Conservation (phyloP, 1,284 basidiomycete genomes). For the Gomphus sp. region DNA sequence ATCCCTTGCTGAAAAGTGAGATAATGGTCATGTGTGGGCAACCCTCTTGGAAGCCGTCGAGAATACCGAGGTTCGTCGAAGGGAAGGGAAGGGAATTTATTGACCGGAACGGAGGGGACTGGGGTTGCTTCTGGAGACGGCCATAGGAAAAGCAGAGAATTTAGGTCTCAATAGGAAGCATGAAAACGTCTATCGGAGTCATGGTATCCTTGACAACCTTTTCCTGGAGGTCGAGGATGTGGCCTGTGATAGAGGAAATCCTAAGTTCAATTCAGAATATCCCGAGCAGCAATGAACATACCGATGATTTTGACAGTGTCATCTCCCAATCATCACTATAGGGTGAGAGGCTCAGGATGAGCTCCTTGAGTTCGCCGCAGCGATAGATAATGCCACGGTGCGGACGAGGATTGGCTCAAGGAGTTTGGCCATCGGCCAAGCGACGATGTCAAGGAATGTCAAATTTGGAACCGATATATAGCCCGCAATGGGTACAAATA, state of each 20-base stretch:
- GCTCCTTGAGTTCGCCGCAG: slow-evolving; percentile 57
- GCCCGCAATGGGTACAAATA: slow-evolving; percentile 85
- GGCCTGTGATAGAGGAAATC: slow-evolving; percentile 26
- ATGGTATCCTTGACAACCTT: slow-evolving; percentile 67
- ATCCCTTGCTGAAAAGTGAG: slow-evolving; percentile 46
- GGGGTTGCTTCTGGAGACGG: slow-evolving; percentile 58
- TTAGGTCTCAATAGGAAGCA: slow-evolving; percentile 54
- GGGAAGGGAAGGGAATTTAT: slow-evolving; percentile 80
- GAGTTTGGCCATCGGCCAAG: slow-evolving; percentile 74
- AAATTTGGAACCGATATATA: slow-evolving; percentile 87
- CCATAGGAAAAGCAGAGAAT: not conserved
- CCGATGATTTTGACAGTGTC: slow-evolving; percentile 68
- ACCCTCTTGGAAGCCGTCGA: slow-evolving; percentile 89
- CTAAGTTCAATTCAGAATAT: too few species aligned
- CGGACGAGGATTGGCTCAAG: slow-evolving; percentile 51
- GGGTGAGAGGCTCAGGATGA: slow-evolving; percentile 48
- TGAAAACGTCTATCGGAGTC: slow-evolving; percentile 79
- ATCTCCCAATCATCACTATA: slow-evolving; percentile 62
- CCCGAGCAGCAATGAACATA: not conserved
- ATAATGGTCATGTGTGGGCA: slow-evolving; percentile 90
- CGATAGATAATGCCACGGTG: slow-evolving; percentile 56
- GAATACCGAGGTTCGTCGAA: slow-evolving; percentile 83
- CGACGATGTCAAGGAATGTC: slow-evolving; percentile 70
- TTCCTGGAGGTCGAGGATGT: slow-evolving; percentile 64
- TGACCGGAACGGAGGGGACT: slow-evolving; percentile 69